These are phyloP conservation scores for Starmerella khaoyaiensis DNA, from an alignment of 805 yeast species.

Conservation along the genomic window DNA sequence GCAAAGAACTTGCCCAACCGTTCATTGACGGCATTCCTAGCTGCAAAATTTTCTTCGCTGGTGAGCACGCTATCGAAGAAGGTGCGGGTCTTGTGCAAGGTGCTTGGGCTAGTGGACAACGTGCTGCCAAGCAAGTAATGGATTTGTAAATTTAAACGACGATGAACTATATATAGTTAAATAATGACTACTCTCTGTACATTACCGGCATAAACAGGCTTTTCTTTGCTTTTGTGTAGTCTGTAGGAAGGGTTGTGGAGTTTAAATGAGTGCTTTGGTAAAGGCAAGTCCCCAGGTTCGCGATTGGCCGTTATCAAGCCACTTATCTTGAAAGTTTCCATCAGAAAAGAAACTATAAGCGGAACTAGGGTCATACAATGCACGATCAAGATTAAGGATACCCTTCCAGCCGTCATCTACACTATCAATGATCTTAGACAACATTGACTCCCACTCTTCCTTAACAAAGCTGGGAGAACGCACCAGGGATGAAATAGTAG, in stretches of 20 bases:
- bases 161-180: no score
- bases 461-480: constrained; percentile 39
- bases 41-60: constrained; percentile 54
- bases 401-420: constrained; percentile 56
- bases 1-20: constrained; percentile 48
- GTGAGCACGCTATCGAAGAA: constrained; percentile 71
- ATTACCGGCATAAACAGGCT: no score
- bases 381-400: constrained; percentile 52
- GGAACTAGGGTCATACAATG: constrained; percentile 50
- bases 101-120: constrained; percentile 62
- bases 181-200: no score
- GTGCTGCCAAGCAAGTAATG: constrained; percentile 36
- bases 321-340: constrained; percentile 36
- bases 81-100: constrained; percentile 89
- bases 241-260: not conserved
- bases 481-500: constrained; percentile 46
- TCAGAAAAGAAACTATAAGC: constrained; percentile 49
- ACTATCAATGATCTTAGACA: constrained; percentile 31
- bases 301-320: constrained; percentile 69
- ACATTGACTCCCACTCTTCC: constrained; percentile 46
- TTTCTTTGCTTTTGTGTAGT: not conserved
- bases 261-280: constrained; percentile 31
- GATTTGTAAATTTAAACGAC: constrained; percentile 3
- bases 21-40: constrained; percentile 42
- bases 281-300: constrained; percentile 72